phyloP scores from a whole-genome alignment of 2,329 filamentous ascomycete genomes.

The Clarireedia monteithiana region DNA sequence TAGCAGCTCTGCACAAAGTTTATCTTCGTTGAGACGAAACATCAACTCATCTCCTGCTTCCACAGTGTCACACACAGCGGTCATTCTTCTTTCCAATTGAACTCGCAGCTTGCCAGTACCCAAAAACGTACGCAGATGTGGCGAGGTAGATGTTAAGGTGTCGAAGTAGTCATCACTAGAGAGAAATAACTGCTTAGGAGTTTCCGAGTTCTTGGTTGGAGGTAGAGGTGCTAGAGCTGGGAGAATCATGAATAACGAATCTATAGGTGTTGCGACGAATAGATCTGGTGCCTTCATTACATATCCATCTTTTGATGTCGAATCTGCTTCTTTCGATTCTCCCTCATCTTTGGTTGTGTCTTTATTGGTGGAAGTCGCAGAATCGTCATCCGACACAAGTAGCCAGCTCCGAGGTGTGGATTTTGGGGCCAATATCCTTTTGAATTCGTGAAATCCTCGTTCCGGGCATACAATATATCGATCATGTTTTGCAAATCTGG shows the following conservation, averaged over 20 bases:
- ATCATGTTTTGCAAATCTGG: slow-evolving; percentile 44
- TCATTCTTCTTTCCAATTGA: slow-evolving; percentile 58
- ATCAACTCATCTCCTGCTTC: slow-evolving; percentile 78
- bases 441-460: slow-evolving; percentile 59
- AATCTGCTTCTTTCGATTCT: slow-evolving; percentile 11
- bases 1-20: slow-evolving; percentile 58
- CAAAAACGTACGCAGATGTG: slow-evolving; percentile 53
- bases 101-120: slow-evolving; percentile 36
- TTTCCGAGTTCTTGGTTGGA: slow-evolving; percentile 35
- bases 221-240: slow-evolving; percentile 53
- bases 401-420: slow-evolving; percentile 55
- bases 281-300: slow-evolving; percentile 63
- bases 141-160: slow-evolving; percentile 43
- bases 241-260: slow-evolving; percentile 76
- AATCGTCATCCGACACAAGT: slow-evolving; percentile 28
- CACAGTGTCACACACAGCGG: slow-evolving; percentile 68
- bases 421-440: slow-evolving; percentile 44
- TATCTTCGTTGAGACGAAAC: slow-evolving; percentile 70
- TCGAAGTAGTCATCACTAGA: slow-evolving; percentile 67
- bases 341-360: slow-evolving; percentile 16
- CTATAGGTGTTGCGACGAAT: slow-evolving; percentile 76
- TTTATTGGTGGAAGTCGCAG: slow-evolving; percentile 13
- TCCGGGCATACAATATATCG: slow-evolving; percentile 56
- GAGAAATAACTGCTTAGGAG: slow-evolving; percentile 56
- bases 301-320: slow-evolving; percentile 34